These are phyloP conservation scores for Gomphus bonarii DNA, from an alignment of 1,284 basidiomycete species.

Conservation along the genomic window DNA sequence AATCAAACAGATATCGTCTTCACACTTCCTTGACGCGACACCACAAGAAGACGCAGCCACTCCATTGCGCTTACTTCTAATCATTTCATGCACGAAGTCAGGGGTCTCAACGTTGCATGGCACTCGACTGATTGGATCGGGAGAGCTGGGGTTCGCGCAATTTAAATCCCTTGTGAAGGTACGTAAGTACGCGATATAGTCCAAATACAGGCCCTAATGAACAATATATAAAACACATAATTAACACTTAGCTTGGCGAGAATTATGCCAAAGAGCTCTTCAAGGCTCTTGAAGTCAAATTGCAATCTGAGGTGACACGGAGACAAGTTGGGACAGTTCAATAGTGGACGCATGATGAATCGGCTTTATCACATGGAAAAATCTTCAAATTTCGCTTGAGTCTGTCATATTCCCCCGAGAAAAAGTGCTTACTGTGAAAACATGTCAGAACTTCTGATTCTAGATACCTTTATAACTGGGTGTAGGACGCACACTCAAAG, in stretches of 20 bases:
- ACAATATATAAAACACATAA: not conserved
- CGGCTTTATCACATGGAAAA: too few species aligned
- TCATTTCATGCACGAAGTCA: slow-evolving; percentile 45
- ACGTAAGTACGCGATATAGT: slow-evolving; percentile 4
- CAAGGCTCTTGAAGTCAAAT: slow-evolving; percentile 24
- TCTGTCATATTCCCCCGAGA: too few species aligned
- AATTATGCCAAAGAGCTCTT: slow-evolving; percentile 27
- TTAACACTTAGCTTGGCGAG: slow-evolving; percentile 23
- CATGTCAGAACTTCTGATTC: too few species aligned
- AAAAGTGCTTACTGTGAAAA: too few species aligned
- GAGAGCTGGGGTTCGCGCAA: slow-evolving; percentile 36
- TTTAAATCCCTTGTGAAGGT: slow-evolving; percentile 46
- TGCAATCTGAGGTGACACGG: slow-evolving; percentile 22
- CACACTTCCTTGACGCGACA: slow-evolving; percentile 62
- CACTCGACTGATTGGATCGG: slow-evolving; percentile 50
- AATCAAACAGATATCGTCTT: slow-evolving; percentile 33
- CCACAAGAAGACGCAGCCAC: slow-evolving; percentile 47
- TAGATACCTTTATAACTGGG: too few species aligned
- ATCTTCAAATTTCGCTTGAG: too few species aligned
- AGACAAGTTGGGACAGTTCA: not conserved
- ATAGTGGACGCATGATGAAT: too few species aligned
- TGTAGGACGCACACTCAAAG: too few species aligned
- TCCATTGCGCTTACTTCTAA: slow-evolving; percentile 43
- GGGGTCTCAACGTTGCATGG: slow-evolving; percentile 38
- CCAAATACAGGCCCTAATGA: not conserved